These are phyloP conservation scores for Cinnamomum chago DNA, from an alignment of 164 flowering plant species.

Conservation along the genomic window DNA sequence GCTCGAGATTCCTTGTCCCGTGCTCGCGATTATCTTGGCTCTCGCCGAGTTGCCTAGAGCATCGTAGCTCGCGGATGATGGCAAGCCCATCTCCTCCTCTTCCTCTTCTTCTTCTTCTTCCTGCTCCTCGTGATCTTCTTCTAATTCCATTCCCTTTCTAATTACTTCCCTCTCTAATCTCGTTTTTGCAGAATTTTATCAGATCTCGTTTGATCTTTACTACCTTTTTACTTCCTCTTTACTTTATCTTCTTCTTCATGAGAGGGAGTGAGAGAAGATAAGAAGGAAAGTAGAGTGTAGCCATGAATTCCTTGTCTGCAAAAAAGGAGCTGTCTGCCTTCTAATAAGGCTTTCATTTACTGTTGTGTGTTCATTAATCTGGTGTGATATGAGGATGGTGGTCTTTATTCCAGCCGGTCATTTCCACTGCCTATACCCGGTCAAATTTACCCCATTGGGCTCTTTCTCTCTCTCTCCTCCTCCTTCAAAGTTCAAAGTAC, in stretches of 20 bases:
- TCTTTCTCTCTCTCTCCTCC: not conserved
- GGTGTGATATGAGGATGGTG: not conserved
- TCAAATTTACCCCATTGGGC: not conserved
- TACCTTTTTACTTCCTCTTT: not conserved
- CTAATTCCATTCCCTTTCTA: constrained; percentile 36
- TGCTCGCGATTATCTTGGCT: not conserved
- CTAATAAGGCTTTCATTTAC: not conserved
- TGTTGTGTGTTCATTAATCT: not conserved
- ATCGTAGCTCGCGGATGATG: constrained; percentile 3
- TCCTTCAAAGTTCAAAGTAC: not conserved
- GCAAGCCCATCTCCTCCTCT: constrained; percentile 13
- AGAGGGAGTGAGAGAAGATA: not conserved
- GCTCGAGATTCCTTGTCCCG: not conserved
- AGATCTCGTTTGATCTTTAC: no score
- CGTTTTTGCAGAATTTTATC: no score
- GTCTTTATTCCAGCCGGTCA: not conserved
- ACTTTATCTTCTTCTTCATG: not conserved
- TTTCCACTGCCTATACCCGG: constrained; percentile 2
- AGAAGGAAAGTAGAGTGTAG: constrained; percentile 28
- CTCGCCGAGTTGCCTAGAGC: not conserved
- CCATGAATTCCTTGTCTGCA: constrained; percentile 25
- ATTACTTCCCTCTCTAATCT: not conserved
- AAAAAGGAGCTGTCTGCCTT: not conserved
- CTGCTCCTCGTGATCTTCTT: constrained; percentile 40
- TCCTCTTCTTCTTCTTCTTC: no score